A percentile compares a stretch with the other conserved stretches of the same genome.
phyloP scores from a whole-genome alignment of 345 rosid species.

The Rhodamnia argentea region DNA sequence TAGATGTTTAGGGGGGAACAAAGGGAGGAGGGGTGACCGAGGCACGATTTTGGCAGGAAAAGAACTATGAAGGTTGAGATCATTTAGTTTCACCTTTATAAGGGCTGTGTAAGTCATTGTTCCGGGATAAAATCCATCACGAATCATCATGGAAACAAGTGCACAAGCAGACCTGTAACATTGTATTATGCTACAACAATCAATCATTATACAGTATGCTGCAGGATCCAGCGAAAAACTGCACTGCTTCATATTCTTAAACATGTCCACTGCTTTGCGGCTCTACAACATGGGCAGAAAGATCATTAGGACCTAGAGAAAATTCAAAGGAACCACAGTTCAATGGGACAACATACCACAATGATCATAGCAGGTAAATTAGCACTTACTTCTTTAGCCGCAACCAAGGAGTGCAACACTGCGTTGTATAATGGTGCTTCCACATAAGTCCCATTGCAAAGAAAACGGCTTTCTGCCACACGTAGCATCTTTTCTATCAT shows the following conservation, averaged over 20 bases:
- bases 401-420: slow-evolving; percentile 54
- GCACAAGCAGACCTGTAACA: slow-evolving; percentile 50
- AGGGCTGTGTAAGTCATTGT: slow-evolving; percentile 38
- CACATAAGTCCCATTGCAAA: slow-evolving; percentile 15
- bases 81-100: slow-evolving; percentile 33
- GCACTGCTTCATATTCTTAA: slow-evolving; percentile 40
- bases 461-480: slow-evolving; percentile 33
- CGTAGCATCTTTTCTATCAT: slow-evolving; percentile 52
- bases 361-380: background rate
- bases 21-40: background rate
- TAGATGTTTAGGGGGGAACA: background rate
- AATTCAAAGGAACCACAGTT: background rate
- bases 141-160: slow-evolving; percentile 67
- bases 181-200: slow-evolving; percentile 41
- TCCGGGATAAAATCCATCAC: slow-evolving; percentile 48
- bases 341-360: background rate
- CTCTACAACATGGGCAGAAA: slow-evolving; percentile 33
- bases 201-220: slow-evolving; percentile 68
- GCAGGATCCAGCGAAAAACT: slow-evolving; percentile 30
- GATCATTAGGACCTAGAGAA: background rate
- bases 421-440: slow-evolving; percentile 41
- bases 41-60: background rate
- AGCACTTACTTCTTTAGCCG: slow-evolving; percentile 49
- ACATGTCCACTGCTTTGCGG: slow-evolving; percentile 35
- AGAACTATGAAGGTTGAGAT: background rate